Evolutionary conservation across 2,329 filamentous ascomycete species (phyloP).

Genomic region (Xylariales sp.): DNA sequence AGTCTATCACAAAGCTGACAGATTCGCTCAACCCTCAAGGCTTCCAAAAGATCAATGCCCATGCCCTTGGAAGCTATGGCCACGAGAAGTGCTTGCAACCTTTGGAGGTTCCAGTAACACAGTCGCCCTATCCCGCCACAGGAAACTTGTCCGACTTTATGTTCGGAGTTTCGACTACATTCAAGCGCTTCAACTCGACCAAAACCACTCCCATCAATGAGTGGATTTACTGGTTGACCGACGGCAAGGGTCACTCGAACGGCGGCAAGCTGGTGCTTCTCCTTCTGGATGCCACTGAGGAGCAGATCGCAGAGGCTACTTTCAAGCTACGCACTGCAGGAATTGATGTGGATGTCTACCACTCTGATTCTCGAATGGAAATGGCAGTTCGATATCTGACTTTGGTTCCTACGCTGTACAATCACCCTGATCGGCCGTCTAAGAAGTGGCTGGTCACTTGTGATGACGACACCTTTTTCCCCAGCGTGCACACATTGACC

Average conservation of each 20-base stretch:
- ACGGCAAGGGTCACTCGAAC: slow-evolving; percentile 50
- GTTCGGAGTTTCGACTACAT: slow-evolving; percentile 57
- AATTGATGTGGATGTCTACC: slow-evolving; percentile 54
- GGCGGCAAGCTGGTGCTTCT: slow-evolving; percentile 52
- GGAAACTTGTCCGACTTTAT: slow-evolving; percentile 54
- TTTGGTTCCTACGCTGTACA: slow-evolving; percentile 50
- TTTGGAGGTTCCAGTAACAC: slow-evolving; percentile 45
- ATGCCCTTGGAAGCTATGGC: slow-evolving; percentile 31
- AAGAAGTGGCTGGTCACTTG: slow-evolving; percentile 60
- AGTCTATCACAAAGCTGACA: slow-evolving; percentile 45
- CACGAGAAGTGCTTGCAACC: slow-evolving; percentile 42
- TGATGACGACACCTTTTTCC: slow-evolving; percentile 64
- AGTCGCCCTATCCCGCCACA: slow-evolving; percentile 43
- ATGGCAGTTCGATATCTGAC: slow-evolving; percentile 57
- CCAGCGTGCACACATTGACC: slow-evolving; percentile 50
- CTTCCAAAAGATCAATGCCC: slow-evolving; percentile 44
- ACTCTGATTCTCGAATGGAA: slow-evolving; percentile 46
- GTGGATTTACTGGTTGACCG: slow-evolving; percentile 58
- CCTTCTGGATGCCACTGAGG: slow-evolving; percentile 47
- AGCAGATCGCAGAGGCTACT: slow-evolving; percentile 45
- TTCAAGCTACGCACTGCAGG: slow-evolving; percentile 42
- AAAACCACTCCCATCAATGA: slow-evolving; percentile 50
- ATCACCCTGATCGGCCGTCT: slow-evolving; percentile 39
- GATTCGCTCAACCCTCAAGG: slow-evolving; percentile 41
- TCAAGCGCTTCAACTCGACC: slow-evolving; percentile 46